Percentiles rank a stretch among this genome's conserved stretches.
These are phyloP conservation scores for Diaporthe amygdali DNA, from an alignment of 2,329 filamentous ascomycete species.

Conservation along the genomic window DNA sequence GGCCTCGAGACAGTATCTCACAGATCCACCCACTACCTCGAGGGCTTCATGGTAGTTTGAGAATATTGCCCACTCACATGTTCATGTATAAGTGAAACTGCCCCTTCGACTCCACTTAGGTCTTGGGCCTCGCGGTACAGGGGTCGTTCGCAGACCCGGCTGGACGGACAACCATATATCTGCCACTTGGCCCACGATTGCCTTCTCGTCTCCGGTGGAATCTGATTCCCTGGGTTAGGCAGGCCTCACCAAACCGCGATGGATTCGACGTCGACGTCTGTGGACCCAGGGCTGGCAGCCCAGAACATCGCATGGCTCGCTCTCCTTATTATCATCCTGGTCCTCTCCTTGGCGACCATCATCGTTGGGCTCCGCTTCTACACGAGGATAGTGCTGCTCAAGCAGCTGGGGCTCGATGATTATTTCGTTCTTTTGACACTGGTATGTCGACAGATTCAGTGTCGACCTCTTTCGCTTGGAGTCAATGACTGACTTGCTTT, in stretches of 20 bases:
- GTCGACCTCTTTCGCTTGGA: not conserved
- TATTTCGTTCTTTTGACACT: conserved; percentile 43
- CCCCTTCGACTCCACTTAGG: conserved; percentile 7
- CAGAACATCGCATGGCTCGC: conserved; percentile 14
- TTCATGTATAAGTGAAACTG: conserved; percentile 7
- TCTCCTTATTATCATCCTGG: conserved; percentile 10
- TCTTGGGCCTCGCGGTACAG: not conserved
- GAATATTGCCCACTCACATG: conserved; percentile 13
- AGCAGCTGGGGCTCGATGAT: conserved; percentile 37
- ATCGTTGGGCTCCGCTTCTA: conserved; percentile 37
- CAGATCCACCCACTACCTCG: not conserved
- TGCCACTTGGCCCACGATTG: not conserved
- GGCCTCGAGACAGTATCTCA: not conserved
- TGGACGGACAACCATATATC: conserved; percentile 8
- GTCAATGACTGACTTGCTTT: not conserved
- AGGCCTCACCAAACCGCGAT: conserved; percentile 11
- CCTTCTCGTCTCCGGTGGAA: not conserved
- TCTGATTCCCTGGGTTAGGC: not conserved
- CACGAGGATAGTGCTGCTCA: conserved; percentile 34
- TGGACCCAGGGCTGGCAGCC: not conserved
- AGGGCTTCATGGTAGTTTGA: not conserved
- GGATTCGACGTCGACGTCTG: conserved; percentile 2
- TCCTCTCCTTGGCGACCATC: conserved; percentile 18
- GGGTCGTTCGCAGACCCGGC: not conserved
- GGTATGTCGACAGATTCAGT: conserved; percentile 33